Conservation (phyloP, 257 asterid genomes). For the Prunella vulgaris region DNA sequence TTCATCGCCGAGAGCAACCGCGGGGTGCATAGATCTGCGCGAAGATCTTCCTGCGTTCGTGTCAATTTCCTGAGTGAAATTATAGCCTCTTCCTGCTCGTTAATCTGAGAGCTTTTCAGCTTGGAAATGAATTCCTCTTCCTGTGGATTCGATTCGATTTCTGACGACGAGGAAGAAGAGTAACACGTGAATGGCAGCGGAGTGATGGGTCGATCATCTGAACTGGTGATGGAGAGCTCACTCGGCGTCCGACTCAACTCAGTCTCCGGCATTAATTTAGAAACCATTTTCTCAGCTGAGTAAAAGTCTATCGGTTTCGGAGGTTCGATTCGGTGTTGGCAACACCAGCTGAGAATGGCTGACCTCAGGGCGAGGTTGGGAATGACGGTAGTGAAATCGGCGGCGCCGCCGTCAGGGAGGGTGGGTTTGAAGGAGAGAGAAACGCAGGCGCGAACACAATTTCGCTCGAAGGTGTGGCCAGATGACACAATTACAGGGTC, state of each 20-base stretch:
- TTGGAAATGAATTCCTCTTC: slow-evolving; percentile 55
- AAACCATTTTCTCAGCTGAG: slow-evolving; percentile 60
- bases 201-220: slow-evolving; percentile 39
- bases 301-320: slow-evolving; percentile 56
- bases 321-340: slow-evolving; percentile 36
- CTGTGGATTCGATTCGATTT: slow-evolving; percentile 34
- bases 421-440: slow-evolving; percentile 57
- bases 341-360: slow-evolving; percentile 71
- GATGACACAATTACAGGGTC: slow-evolving; percentile 88
- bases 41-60: slow-evolving; percentile 63
- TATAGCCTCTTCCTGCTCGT: slow-evolving; percentile 75
- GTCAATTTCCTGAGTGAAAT: slow-evolving; percentile 56
- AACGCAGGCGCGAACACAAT: slow-evolving; percentile 62
- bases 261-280: slow-evolving; percentile 18
- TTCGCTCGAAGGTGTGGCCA: slow-evolving; percentile 90
- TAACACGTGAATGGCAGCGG: slow-evolving; percentile 48
- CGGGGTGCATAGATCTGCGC: slow-evolving; percentile 60
- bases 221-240: slow-evolving; percentile 39
- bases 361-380: slow-evolving; percentile 85
- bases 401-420: slow-evolving; percentile 41
- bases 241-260: slow-evolving; percentile 41
- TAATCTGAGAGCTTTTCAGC: slow-evolving; percentile 53
- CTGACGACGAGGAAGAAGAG: slow-evolving; percentile 63
- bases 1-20: slow-evolving; percentile 58
- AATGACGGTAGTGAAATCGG: slow-evolving; percentile 64